Evolutionary conservation across 164 flowering plant species (phyloP).

Genomic region (Tetracentron sinense): DNA sequence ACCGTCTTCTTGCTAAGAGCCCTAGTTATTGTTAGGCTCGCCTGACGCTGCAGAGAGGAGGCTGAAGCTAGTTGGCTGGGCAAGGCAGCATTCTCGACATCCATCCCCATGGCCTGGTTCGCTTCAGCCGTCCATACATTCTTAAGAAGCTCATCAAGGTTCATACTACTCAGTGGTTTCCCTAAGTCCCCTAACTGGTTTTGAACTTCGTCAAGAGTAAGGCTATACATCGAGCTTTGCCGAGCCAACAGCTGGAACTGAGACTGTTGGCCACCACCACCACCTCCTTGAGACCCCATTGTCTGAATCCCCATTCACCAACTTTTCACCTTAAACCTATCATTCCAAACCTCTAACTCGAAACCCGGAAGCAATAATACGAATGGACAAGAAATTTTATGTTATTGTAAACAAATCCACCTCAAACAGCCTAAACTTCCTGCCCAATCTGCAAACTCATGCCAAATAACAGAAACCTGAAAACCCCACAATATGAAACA

Average conservation of each 20-base stretch:
- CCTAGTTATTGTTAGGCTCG: slow-evolving; percentile 32
- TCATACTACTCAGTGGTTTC: slow-evolving; percentile 51
- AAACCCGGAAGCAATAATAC: no score
- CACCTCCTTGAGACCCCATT: no score
- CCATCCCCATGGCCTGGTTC: slow-evolving; percentile 21
- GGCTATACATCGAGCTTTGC: slow-evolving; percentile 42
- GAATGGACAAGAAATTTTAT: no score
- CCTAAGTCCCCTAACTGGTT: slow-evolving; percentile 41
- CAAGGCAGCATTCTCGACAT: slow-evolving; percentile 17
- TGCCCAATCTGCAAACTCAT: no score
- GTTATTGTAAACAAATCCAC: no score
- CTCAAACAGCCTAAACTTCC: no score
- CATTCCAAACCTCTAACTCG: no score
- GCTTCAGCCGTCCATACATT: slow-evolving; percentile 44
- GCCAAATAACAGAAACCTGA: no score
- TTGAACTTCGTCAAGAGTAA: slow-evolving; percentile 50
- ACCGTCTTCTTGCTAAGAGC: slow-evolving; percentile 51
- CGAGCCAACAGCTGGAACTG: slow-evolving; percentile 26
- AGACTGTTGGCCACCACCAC: slow-evolving; percentile 34
- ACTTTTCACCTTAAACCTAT: no score
- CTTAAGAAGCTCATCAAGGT: slow-evolving; percentile 56
- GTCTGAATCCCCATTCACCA: no score
- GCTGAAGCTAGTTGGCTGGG: slow-evolving; percentile 10
- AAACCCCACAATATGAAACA: no score
- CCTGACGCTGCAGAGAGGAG: slow-evolving; percentile 34